phyloP scores from a whole-genome alignment of 1,284 basidiomycete genomes.

The Ceratobasidium sp. region DNA sequence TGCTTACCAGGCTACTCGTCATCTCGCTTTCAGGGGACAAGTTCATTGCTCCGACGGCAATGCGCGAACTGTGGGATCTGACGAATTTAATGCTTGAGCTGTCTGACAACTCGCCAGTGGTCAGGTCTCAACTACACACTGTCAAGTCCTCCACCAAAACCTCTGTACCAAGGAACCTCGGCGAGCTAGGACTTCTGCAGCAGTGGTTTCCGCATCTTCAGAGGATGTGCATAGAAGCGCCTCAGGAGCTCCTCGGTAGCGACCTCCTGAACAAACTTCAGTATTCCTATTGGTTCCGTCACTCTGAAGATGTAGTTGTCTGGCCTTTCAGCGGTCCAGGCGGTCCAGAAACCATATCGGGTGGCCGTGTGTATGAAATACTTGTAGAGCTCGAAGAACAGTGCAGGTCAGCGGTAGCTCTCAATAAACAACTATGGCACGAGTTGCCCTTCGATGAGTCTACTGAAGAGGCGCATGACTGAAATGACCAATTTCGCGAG shows the following conservation, averaged over 20 bases:
- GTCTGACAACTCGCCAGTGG: background rate
- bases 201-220: conserved; percentile 14
- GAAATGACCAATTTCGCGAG: background rate
- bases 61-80: conserved; percentile 1
- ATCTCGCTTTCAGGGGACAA: conserved; percentile 1
- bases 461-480: background rate
- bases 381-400: too few species aligned
- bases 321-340: background rate
- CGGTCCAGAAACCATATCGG: background rate
- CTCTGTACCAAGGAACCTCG: background rate
- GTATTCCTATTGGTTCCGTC: background rate
- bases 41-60: background rate
- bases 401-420: too few species aligned
- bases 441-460: background rate
- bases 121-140: background rate
- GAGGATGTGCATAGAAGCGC: background rate
- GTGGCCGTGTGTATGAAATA: too few species aligned
- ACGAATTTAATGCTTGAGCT: background rate
- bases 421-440: background rate
- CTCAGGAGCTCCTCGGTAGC: conserved; percentile 1
- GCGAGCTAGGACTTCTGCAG: background rate
- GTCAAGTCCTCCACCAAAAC: background rate
- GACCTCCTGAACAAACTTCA: background rate
- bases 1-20: background rate
- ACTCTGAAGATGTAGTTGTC: background rate